Evolutionary conservation across 805 yeast genomes (phyloP).

Genomic region (Ogataea zsoltii): DNA sequence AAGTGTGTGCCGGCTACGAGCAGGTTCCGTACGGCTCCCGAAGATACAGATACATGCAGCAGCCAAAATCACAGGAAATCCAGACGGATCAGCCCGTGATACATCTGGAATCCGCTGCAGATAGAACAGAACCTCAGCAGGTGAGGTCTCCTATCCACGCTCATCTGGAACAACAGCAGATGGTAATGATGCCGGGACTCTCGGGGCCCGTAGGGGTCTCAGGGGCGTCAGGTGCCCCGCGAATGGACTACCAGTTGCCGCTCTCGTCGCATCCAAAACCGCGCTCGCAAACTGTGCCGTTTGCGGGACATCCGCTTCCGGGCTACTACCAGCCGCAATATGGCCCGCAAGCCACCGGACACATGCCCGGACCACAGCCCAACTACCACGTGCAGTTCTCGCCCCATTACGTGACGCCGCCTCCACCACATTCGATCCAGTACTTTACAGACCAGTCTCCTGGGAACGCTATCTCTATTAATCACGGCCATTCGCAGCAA

Average conservation of each 20-base stretch:
- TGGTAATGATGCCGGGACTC: background rate
- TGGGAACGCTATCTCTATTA: conserved; percentile 1
- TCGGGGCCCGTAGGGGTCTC: too few relatives aligned
- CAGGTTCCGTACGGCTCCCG: conserved; percentile 34
- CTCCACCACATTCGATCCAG: background rate
- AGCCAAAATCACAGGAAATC: conserved; percentile 23
- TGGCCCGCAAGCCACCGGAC: conserved; percentile 1
- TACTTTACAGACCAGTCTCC: conserved; percentile 1
- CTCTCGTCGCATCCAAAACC: conserved; percentile 4
- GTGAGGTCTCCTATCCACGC: conserved; percentile 4
- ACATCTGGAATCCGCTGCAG: conserved; percentile 10
- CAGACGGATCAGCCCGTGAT: conserved; percentile 15
- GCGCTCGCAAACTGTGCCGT: background rate
- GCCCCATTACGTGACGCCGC: background rate
- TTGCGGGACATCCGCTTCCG: background rate
- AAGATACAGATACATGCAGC: conserved; percentile 29
- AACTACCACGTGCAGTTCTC: background rate
- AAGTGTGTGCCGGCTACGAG: conserved; percentile 70
- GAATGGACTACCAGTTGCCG: conserved; percentile 7
- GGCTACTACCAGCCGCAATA: conserved; percentile 11
- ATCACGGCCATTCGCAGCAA: conserved; percentile 1
- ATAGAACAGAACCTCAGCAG: background rate
- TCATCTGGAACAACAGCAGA: background rate
- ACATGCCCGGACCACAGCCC: background rate
- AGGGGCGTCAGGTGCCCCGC: too few relatives aligned